Percentiles rank a stretch among this genome's conserved stretches.
Evolutionary conservation across 805 yeast genomes (phyloP).

Genomic region (Candida pseudofarinosa): DNA sequence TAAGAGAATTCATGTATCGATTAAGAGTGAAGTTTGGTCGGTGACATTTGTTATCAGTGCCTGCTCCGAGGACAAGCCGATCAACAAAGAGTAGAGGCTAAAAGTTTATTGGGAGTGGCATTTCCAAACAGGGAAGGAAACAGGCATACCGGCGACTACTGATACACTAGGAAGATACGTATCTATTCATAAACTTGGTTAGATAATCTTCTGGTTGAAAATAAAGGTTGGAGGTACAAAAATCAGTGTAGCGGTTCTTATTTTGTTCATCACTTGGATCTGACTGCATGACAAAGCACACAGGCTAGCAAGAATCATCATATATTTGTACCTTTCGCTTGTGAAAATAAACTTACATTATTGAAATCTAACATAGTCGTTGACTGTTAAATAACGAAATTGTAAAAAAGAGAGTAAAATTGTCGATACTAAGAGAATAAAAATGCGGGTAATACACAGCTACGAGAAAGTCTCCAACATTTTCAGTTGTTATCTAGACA

Average conservation of each 20-base stretch:
- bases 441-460: not conserved
- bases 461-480: not conserved
- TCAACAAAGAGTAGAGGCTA: no score
- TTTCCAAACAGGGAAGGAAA: no score
- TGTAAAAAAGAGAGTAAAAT: not conserved
- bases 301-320: conserved; percentile 22
- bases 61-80: conserved; percentile 1
- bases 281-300: conserved; percentile 6
- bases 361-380: not conserved
- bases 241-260: conserved; percentile 36
- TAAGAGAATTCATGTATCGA: no score
- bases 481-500: not conserved
- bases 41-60: conserved; percentile 2
- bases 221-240: not conserved
- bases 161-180: no score
- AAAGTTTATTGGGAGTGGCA: no score
- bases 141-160: no score
- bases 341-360: not conserved
- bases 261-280: conserved; percentile 13
- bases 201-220: no score
- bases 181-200: no score
- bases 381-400: no score
- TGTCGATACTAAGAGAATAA: not conserved
- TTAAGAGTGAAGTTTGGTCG: no score
- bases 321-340: conserved; percentile 1